A percentile compares a stretch with the other conserved stretches of the same genome.
Conservation (phyloP, 2,329 filamentous ascomycete genomes). For the Diaporthe batatas region DNA sequence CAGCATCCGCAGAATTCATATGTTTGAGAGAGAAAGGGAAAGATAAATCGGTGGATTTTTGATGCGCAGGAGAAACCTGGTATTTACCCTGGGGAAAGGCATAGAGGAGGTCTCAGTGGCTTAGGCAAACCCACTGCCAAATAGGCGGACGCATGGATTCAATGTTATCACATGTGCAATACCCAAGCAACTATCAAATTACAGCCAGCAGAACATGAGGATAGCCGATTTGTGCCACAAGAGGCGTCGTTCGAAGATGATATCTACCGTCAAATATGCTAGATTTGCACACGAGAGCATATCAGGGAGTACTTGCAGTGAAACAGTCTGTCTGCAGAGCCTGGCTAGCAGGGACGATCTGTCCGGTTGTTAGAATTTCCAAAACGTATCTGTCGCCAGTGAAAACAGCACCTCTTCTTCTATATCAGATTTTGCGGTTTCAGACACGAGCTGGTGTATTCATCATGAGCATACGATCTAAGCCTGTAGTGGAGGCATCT, state of each 20-base stretch:
- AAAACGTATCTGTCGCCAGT: background rate
- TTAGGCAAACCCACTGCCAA: background rate
- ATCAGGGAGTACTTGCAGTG: background rate
- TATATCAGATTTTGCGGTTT: background rate
- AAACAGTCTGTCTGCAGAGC: background rate
- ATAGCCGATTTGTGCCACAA: background rate
- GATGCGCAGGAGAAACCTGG: background rate
- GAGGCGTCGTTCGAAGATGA: no score
- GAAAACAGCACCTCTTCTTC: background rate
- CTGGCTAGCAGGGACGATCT: background rate
- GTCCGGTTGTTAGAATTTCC: no score
- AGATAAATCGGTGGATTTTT: background rate
- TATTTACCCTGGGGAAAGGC: background rate
- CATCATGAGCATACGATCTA: background rate
- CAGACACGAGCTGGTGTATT: background rate
- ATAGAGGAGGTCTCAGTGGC: background rate
- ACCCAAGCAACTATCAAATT: background rate
- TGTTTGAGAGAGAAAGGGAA: conserved; percentile 12
- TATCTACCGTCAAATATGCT: no score
- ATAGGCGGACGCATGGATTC: background rate
- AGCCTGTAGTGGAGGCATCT: background rate
- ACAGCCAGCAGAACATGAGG: background rate
- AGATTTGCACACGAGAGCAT: background rate
- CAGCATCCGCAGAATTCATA: background rate
- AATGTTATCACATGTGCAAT: no score